Base-by-base conservation (phyloP, 2,329 filamentous ascomycete species). In the Arthrobotrys sphaeroides region DNA sequence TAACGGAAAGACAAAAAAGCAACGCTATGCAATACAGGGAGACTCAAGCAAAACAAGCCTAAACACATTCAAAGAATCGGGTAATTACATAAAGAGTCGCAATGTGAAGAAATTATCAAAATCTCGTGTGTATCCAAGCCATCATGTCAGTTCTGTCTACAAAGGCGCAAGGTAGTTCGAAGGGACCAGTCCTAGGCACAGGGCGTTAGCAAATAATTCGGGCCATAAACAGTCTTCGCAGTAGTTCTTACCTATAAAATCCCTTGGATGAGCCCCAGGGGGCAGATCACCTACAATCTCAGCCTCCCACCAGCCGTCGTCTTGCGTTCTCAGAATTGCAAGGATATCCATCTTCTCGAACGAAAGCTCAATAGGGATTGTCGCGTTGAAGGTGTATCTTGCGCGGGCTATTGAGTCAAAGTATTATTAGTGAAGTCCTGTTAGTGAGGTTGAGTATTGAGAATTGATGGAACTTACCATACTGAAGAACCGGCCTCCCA, bases 251-350 rank as follows among this genome's bases (percentile, higher is more conserved):
- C 72, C 72, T 75, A 75, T 75, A 65, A 64, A 69, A 28, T 75
- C 64, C 24, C 72, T 64, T 55, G 64, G 47, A 36, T 75, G 55
- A 43, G 72, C 72, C 13, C 64, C 49, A 64, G 72, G 72, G 9
- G 72, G 72, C 22, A 75, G 33, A 47, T 78, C 70, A 22, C 90
- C 90, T 49, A 94, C 91, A 42, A 97, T 88, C 82, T 97, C 94
- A 10, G 96, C 96, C 84, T 99, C 95, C 95, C 96, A 99, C 95
- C 95, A 99, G 18, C 95, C 95, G 81, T 99, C 95, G 82, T 99
- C 95, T 83, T 99, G 95, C 80, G 96, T 89, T 74, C 94, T 88
- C 51, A 97, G 85, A 12, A 99, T 90, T 1, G 94, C 93, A 12
- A 99, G 86, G 73, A 94, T 89, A 81, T 99, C 96, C 53, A 83